phyloP scores from a whole-genome alignment of 805 yeast genomes.

The Yarrowia yakushimensis region DNA sequence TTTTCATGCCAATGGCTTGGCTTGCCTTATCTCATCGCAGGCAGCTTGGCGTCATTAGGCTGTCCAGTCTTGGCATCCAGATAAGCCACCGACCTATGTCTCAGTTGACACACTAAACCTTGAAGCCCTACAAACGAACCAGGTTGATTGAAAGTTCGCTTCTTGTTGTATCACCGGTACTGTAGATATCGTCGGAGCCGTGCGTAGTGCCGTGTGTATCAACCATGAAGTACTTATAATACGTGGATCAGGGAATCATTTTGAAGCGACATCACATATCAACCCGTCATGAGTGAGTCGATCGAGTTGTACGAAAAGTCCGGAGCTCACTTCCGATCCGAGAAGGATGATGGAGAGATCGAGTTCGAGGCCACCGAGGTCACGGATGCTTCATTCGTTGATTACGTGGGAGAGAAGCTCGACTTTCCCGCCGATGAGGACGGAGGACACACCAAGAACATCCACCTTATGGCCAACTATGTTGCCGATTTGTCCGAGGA shows the following conservation, averaged over 20 bases:
- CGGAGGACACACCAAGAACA: conserved; percentile 1
- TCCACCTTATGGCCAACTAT: background rate
- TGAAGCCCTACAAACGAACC: background rate
- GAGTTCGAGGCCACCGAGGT: background rate
- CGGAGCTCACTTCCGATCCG: background rate
- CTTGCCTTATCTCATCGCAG: background rate
- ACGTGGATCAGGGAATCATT: background rate
- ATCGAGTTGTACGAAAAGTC: background rate
- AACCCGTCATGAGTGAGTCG: background rate
- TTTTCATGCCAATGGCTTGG: background rate
- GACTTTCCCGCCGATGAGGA: background rate
- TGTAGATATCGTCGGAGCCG: background rate
- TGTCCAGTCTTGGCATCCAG: background rate
- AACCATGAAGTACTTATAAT: background rate
- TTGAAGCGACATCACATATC: too few relatives aligned
- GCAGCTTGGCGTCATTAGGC: background rate
- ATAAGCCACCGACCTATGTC: background rate
- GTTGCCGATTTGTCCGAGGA: background rate
- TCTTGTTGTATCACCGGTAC: background rate
- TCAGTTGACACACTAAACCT: background rate
- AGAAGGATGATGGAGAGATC: background rate
- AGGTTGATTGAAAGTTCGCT: background rate
- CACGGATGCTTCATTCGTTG: background rate
- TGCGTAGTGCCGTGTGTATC: background rate
- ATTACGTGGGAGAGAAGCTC: conserved; percentile 7